Percentiles rank a stretch among this genome's conserved stretches.
phyloP scores from a whole-genome alignment of 2,329 filamentous ascomycete species.

The Blastomyces gilchristii region DNA sequence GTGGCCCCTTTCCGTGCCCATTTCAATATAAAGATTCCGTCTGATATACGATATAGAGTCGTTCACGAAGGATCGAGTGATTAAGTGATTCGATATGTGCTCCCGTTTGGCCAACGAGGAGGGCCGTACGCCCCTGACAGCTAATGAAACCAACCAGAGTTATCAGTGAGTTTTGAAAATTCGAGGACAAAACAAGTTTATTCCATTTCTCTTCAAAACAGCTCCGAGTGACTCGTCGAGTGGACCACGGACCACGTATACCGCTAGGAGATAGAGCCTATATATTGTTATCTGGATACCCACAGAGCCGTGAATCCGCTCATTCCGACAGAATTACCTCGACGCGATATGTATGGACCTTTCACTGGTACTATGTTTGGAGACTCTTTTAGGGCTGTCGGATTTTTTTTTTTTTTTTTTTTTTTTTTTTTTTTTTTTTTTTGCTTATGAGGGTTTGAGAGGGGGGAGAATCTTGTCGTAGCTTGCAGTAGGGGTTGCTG shows the following conservation, averaged over 20 bases:
- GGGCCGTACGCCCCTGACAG: not conserved
- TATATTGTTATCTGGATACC: not conserved
- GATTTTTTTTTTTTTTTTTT: not conserved
- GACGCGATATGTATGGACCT: not conserved
- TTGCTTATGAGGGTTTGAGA: not conserved
- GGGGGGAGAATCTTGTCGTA: no score
- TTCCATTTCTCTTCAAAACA: not conserved
- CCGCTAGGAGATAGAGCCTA: not conserved
- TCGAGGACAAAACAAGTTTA: not conserved
- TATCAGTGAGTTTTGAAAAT: not conserved
- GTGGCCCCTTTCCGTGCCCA: not conserved
- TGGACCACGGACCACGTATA: not conserved
- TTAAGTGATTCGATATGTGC: not conserved
- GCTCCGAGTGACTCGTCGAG: not conserved
- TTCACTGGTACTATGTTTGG: not conserved
- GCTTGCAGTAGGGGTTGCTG: no score
- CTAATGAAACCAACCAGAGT: not conserved
- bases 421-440: not conserved
- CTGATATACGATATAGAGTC: not conserved
- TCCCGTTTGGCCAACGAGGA: not conserved
- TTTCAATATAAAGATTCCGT: not conserved
- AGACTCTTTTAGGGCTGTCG: not conserved
- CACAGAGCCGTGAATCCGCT: not conserved
- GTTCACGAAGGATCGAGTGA: not conserved
- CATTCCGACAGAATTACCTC: not conserved